phyloP scores from a whole-genome alignment of 768 basidiomycete species.

The Boletus sp. region DNA sequence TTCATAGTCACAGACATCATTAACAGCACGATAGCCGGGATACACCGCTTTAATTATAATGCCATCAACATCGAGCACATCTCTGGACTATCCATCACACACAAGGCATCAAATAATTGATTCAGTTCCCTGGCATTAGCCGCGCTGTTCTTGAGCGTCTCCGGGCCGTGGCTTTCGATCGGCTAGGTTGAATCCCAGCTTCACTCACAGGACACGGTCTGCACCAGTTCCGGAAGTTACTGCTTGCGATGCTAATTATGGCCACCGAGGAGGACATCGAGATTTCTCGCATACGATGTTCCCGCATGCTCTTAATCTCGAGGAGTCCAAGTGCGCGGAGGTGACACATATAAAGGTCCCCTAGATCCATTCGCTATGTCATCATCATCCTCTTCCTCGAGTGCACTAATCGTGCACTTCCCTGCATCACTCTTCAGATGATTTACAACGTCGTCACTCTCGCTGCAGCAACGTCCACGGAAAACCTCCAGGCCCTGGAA shows the following conservation, averaged over 20 bases:
- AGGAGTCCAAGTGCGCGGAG: constrained; percentile 4
- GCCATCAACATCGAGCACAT: constrained; percentile 4
- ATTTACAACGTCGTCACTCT: constrained; percentile 40
- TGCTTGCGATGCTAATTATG: constrained; percentile 22
- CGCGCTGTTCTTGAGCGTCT: constrained; percentile 17
- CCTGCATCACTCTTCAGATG: constrained; percentile 12
- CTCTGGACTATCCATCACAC: constrained; percentile 9
- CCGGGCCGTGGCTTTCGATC: constrained; percentile 22
- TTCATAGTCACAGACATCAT: constrained; percentile 13
- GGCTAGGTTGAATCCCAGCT: constrained; percentile 21
- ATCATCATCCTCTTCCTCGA: constrained; percentile 13
- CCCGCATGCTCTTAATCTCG: constrained; percentile 17
- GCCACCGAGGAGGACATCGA: constrained; percentile 17
- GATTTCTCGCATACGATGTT: constrained; percentile 18
- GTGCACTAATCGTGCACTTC: neutral
- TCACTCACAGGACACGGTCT: constrained; percentile 17
- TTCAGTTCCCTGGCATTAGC: constrained; percentile 9
- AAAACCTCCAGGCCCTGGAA: constrained; percentile 47
- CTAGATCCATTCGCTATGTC: constrained; percentile 9
- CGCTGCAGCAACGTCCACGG: constrained; percentile 42
- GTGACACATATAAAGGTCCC: constrained; percentile 21
- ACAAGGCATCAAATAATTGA: constrained; percentile 15
- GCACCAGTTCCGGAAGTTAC: constrained; percentile 16
- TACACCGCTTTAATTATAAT: constrained; percentile 14
- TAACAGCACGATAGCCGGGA: neutral